Percentiles rank a stretch among this genome's conserved stretches.
These are phyloP conservation scores for Fusarium luffae DNA, from an alignment of 2,329 filamentous ascomycete genomes.

Conservation along the genomic window DNA sequence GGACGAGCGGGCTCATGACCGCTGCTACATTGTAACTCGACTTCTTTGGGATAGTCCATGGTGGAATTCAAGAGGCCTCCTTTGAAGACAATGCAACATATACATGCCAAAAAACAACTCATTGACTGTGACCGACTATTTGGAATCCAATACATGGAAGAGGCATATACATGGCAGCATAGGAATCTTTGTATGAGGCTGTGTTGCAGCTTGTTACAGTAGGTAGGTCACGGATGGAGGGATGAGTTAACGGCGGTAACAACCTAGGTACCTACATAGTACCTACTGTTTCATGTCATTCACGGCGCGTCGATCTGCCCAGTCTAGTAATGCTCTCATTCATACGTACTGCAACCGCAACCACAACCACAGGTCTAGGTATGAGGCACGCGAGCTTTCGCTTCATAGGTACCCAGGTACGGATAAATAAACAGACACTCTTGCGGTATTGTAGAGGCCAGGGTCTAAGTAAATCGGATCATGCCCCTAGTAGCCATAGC, in stretches of 20 bases:
- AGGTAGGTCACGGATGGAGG: conserved; percentile 15
- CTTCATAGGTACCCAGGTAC: not conserved
- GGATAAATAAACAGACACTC: not conserved
- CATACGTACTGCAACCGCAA: not conserved
- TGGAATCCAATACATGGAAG: not conserved
- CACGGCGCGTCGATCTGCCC: conserved; percentile 21
- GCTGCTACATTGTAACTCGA: conserved; percentile 22
- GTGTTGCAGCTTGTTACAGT: conserved; percentile 19
- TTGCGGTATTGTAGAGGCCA: not conserved
- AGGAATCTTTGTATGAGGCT: conserved; percentile 33
- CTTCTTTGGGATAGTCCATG: conserved; percentile 27
- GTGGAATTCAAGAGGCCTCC: conserved; percentile 33
- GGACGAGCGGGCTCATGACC: conserved; percentile 13
- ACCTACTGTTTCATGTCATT: conserved; percentile 9
- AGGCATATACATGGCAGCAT: conserved; percentile 4
- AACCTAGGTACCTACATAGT: not conserved
- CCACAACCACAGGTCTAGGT: not conserved
- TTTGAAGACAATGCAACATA: not conserved
- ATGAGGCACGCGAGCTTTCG: conserved; percentile 30
- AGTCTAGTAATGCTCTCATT: not conserved
- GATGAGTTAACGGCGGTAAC: conserved; percentile 21
- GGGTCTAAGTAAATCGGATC: not conserved
- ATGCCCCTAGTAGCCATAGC: not conserved
- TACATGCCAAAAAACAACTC: conserved; percentile 31
- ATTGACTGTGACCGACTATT: conserved; percentile 2